Base-by-base conservation (phyloP, 106 monocot genomes). In the Dioscorea zingiberensis region DNA sequence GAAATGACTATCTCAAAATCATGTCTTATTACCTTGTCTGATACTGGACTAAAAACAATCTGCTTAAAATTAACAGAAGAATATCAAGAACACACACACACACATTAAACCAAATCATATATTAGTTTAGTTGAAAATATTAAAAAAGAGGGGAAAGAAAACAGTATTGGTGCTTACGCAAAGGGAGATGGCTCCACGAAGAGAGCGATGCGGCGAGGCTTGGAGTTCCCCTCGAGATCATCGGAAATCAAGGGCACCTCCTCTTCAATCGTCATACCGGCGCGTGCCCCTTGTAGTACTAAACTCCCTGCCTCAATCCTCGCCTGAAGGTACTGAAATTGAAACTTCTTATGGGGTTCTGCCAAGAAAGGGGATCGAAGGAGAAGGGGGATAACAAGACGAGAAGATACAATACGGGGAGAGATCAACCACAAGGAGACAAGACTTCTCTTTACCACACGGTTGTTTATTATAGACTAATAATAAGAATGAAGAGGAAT, bases 101-200 rank as follows among this genome's bases (percentile, higher is more conserved):
- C 46, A 13, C 13, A 13, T 13, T 47, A 47, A 13, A 8, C n/a
- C n/a, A n/a, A n/a, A n/a, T n/a, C n/a, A n/a, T 30, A 30, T 30
- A 3, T 30, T 30, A 60, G 11, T 22, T 2, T 28, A 27, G 38
- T 19, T 15, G 13, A 51, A 18, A 51, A 51, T 8, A 18, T 3
- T 18, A 51, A 13, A 1, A 51, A 15, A 47, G 13, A 47, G 5
- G 0, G 51, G 51, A 51, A 18, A 18, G 15, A 47, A 47, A 47
- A 8, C 46, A 47, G n/a, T n/a, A n/a, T 38, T 38, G 38, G 1
- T 54, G 48, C 74, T 66, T 15, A 86, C 86, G 87, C 83, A 21
- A 88, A 88, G 44, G 87, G 87, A 18, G 87, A 88, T 8, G 87
- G 87, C 72, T 88, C 87, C 47, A 88, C 84, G 55, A 88, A 88